Conservation (phyloP, 2,329 filamentous ascomycete species). For the Ophiobolus disseminans region DNA sequence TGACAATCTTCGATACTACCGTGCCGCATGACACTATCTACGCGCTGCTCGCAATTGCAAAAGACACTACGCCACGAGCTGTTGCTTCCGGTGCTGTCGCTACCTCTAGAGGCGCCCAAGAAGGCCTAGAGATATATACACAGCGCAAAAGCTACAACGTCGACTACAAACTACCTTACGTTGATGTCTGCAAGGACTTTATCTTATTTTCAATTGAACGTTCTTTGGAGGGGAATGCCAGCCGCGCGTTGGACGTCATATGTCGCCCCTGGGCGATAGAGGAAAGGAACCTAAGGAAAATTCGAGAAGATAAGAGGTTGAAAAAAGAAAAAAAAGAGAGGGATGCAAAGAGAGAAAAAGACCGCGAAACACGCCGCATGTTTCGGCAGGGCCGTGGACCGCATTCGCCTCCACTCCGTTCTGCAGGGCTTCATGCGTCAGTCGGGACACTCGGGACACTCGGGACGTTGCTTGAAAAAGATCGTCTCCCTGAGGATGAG, state of each 20-base stretch:
- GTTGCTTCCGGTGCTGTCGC: not conserved
- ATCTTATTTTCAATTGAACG: constrained; percentile 41
- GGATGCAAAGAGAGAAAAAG: not conserved
- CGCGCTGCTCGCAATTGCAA: constrained; percentile 44
- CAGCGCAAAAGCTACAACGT: constrained; percentile 34
- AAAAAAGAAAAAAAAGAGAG: not conserved
- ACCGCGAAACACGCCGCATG: not conserved
- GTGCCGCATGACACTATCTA: constrained; percentile 46
- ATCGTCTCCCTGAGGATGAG: no score
- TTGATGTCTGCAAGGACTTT: constrained; percentile 47
- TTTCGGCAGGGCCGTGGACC: no score
- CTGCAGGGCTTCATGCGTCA: no score
- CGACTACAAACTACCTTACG: constrained; percentile 40
- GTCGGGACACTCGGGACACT: no score
- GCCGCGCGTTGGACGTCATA: constrained; percentile 47
- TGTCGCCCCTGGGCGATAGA: constrained; percentile 49
- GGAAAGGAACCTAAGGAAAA: constrained; percentile 1
- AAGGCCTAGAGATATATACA: constrained; percentile 21
- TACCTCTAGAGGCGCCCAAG: constrained; percentile 2
- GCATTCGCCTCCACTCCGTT: no score
- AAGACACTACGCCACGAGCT: constrained; percentile 36
- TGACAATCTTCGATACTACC: constrained; percentile 41
- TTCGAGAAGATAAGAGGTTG: not conserved
- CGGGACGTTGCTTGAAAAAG: no score
- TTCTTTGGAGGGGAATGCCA: constrained; percentile 17